Conservation (phyloP, 768 basidiomycete genomes). For the Pulveroboletus sp. region DNA sequence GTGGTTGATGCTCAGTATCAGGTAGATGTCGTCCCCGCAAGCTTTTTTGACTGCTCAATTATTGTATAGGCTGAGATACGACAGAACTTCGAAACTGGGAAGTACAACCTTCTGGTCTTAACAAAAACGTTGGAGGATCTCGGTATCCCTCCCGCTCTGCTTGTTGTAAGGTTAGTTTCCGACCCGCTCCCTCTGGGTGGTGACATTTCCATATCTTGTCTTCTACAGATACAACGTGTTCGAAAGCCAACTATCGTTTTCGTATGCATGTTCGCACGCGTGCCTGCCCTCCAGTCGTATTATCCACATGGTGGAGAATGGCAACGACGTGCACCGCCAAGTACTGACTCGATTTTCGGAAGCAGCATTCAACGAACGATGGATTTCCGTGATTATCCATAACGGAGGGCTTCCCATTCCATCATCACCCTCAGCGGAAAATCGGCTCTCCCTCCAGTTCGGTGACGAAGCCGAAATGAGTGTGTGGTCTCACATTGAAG, state of each 20-base stretch:
- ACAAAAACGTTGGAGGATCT: slow-evolving; percentile 58
- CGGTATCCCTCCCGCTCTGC: slow-evolving; percentile 49
- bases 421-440: slow-evolving; percentile 38
- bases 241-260: slow-evolving; percentile 59
- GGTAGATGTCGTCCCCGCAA: slow-evolving; percentile 19
- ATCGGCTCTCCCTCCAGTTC: slow-evolving; percentile 40
- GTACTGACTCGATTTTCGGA: slow-evolving; percentile 43
- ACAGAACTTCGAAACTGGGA: slow-evolving; percentile 48
- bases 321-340: slow-evolving; percentile 51
- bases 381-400: slow-evolving; percentile 45
- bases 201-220: slow-evolving; percentile 9
- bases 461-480: slow-evolving; percentile 38
- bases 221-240: slow-evolving; percentile 38
- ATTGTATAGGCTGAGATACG: slow-evolving; percentile 42
- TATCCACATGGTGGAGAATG: slow-evolving; percentile 59
- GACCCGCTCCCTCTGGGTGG: neutral
- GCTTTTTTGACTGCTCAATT: slow-evolving; percentile 4
- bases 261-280: slow-evolving; percentile 47
- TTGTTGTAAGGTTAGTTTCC: slow-evolving; percentile 55
- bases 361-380: slow-evolving; percentile 39
- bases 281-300: slow-evolving; percentile 47
- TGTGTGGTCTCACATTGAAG: slow-evolving; percentile 41
- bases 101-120: slow-evolving; percentile 59
- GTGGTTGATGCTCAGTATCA: slow-evolving; percentile 31
- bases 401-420: slow-evolving; percentile 37